Percentiles rank a stretch among this genome's conserved stretches.
Conservation (phyloP, 768 basidiomycete genomes). For the Pulveroboletus sp. region DNA sequence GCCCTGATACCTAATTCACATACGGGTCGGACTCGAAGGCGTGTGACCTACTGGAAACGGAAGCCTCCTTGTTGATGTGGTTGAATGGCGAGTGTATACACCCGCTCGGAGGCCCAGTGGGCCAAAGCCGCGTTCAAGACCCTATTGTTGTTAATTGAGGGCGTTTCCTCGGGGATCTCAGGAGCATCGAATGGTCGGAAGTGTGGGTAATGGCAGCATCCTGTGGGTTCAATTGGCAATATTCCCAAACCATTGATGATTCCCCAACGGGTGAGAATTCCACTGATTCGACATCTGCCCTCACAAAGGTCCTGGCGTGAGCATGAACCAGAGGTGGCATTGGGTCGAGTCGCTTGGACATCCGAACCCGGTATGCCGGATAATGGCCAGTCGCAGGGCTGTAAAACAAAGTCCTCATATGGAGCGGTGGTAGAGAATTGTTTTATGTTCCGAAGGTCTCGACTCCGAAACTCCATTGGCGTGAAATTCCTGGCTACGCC, state of each 20-base stretch:
- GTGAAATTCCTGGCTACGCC: slow-evolving; percentile 1
- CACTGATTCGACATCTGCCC: slow-evolving; percentile 18
- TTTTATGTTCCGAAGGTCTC: neutral
- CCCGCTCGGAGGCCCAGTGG: slow-evolving; percentile 27
- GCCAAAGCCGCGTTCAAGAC: slow-evolving; percentile 13
- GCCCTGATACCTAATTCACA: slow-evolving; percentile 16
- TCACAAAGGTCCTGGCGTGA: slow-evolving; percentile 8
- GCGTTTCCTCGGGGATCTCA: neutral
- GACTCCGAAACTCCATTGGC: slow-evolving; percentile 6
- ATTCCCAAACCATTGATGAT: slow-evolving; percentile 9
- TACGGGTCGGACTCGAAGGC: slow-evolving; percentile 1
- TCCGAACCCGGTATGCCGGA: slow-evolving; percentile 5
- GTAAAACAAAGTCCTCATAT: neutral
- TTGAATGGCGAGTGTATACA: slow-evolving; percentile 22
- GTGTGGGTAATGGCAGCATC: neutral
- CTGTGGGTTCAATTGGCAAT: neutral
- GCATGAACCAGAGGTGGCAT: neutral
- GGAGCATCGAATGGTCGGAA: neutral
- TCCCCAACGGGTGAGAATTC: slow-evolving; percentile 20
- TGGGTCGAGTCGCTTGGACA: neutral
- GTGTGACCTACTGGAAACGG: slow-evolving; percentile 21
- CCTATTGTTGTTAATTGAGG: slow-evolving; percentile 2
- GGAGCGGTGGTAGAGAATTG: neutral
- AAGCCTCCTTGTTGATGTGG: slow-evolving; percentile 16
- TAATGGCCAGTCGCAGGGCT: slow-evolving; percentile 1